Percentiles rank a stretch among this genome's conserved stretches.
phyloP scores from a whole-genome alignment of 106 monocot species.

The Dioscorea dumetorum region DNA sequence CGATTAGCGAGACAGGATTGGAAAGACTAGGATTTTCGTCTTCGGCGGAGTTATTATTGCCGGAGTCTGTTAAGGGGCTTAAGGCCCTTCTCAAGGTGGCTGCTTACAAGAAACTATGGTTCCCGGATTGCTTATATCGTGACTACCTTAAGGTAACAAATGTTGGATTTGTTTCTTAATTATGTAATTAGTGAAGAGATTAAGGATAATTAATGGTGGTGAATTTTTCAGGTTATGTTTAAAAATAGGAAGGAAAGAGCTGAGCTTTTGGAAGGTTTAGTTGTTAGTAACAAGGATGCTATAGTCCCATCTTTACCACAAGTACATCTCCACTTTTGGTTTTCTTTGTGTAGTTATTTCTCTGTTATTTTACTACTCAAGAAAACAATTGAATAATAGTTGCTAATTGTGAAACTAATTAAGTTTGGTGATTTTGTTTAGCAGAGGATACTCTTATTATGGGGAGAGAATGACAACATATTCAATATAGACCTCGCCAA shows the following conservation, averaged over 20 bases:
- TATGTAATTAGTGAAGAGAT: no score
- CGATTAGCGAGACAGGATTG: slow-evolving; percentile 8
- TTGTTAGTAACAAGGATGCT: slow-evolving; percentile 49
- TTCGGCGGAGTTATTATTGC: slow-evolving; percentile 18
- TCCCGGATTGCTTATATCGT: slow-evolving; percentile 10
- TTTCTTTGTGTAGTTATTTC: not conserved
- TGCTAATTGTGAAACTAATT: not conserved
- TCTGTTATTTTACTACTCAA: no score
- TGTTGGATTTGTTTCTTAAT: not conserved
- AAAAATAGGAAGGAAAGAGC: slow-evolving; percentile 70
- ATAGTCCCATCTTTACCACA: slow-evolving; percentile 35
- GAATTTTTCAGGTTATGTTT: slow-evolving; percentile 60
- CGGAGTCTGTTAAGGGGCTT: slow-evolving; percentile 16
- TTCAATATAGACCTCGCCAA: slow-evolving; percentile 73
- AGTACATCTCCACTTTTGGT: slow-evolving; percentile 17
- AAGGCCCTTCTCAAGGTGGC: slow-evolving; percentile 21
- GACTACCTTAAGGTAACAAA: slow-evolving; percentile 20
- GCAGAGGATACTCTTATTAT: slow-evolving; percentile 74
- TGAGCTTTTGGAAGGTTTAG: slow-evolving; percentile 64
- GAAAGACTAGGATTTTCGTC: slow-evolving; percentile 18
- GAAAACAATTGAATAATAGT: not conserved
- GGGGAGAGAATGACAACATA: slow-evolving; percentile 89
- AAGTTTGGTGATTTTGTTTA: not conserved
- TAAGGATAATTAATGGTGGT: not conserved
- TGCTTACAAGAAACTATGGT: slow-evolving; percentile 16